These are phyloP conservation scores for Lagenaria siceraria DNA, from an alignment of 306 rosid genomes.

Conservation along the genomic window DNA sequence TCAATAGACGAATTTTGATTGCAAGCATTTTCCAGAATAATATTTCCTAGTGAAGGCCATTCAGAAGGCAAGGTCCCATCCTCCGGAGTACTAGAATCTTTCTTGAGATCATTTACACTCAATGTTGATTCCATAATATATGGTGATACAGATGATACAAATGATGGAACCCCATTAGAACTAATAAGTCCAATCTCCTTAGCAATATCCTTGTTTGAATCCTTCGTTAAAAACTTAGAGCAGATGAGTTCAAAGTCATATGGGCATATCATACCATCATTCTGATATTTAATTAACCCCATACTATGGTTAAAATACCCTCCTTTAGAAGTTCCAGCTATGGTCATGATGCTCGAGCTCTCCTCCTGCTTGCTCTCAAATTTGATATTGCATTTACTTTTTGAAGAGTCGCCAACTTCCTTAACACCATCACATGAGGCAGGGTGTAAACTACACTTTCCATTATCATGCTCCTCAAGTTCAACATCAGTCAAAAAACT, in stretches of 20 bases:
- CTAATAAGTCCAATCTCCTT: slow-evolving; percentile 76
- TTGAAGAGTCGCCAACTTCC: slow-evolving; percentile 40
- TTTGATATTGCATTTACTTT: slow-evolving; percentile 46
- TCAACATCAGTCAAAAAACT: slow-evolving; percentile 49
- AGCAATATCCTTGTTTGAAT: slow-evolving; percentile 60
- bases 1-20: slow-evolving; percentile 17
- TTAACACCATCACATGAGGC: slow-evolving; percentile 34
- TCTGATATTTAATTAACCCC: slow-evolving; percentile 57
- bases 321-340: slow-evolving; percentile 22
- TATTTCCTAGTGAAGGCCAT: slow-evolving; percentile 29
- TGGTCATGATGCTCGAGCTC: slow-evolving; percentile 28
- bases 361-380: slow-evolving; percentile 33
- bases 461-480: slow-evolving; percentile 66
- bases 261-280: slow-evolving; percentile 53
- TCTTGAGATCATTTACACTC: slow-evolving; percentile 23
- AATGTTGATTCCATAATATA: slow-evolving; percentile 35
- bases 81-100: slow-evolving; percentile 20
- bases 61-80: slow-evolving; percentile 28
- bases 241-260: slow-evolving; percentile 60
- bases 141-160: slow-evolving; percentile 43
- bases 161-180: slow-evolving; percentile 54
- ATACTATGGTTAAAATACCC: slow-evolving; percentile 38
- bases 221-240: slow-evolving; percentile 59
- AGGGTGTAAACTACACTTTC: slow-evolving; percentile 45
- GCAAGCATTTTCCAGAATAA: slow-evolving; percentile 22